Conservation (phyloP, 2,329 filamentous ascomycete species). For the Sclerotinia sclerotiorum region DNA sequence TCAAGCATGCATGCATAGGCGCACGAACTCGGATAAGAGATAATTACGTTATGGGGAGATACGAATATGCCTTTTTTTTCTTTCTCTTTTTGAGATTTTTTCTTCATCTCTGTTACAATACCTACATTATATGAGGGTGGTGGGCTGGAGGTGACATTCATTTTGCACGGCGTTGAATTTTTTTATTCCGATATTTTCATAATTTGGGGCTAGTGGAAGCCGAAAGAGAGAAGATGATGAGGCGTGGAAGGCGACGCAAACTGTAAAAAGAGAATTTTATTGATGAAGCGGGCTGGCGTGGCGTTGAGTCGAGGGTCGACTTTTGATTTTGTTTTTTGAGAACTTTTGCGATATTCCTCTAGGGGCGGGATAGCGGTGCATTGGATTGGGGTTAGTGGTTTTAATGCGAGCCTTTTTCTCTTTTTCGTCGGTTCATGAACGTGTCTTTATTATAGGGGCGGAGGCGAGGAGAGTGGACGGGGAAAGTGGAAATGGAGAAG, state of each 20-base stretch:
- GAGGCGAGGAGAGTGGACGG: neutral
- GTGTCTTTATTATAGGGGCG: slow-evolving; percentile 11
- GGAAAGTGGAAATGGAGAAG: neutral
- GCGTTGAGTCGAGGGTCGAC: slow-evolving; percentile 12
- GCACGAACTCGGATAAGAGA: slow-evolving; percentile 15
- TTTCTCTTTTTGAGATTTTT: neutral
- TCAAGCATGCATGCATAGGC: slow-evolving; percentile 20
- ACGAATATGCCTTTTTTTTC: slow-evolving; percentile 11
- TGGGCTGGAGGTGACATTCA: slow-evolving; percentile 4
- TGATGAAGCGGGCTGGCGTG: slow-evolving; percentile 15
- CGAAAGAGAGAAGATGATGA: neutral
- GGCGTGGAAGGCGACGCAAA: neutral
- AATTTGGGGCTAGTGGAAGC: neutral
- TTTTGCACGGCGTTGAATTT: slow-evolving; percentile 8
- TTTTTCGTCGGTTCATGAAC: slow-evolving; percentile 11
- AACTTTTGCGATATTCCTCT: neutral
- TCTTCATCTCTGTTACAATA: slow-evolving; percentile 19
- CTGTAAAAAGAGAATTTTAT: slow-evolving; percentile 18
- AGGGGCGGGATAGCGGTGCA: slow-evolving; percentile 8
- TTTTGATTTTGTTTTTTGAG: slow-evolving; percentile 1
- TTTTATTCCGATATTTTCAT: neutral
- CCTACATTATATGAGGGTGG: slow-evolving; percentile 10
- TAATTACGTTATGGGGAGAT: slow-evolving; percentile 18
- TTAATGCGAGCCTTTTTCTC: slow-evolving; percentile 12
- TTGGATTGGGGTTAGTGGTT: slow-evolving; percentile 5